These are phyloP conservation scores for Colletotrichum abscissum DNA, from an alignment of 2,329 filamentous ascomycete genomes.

Conservation along the genomic window DNA sequence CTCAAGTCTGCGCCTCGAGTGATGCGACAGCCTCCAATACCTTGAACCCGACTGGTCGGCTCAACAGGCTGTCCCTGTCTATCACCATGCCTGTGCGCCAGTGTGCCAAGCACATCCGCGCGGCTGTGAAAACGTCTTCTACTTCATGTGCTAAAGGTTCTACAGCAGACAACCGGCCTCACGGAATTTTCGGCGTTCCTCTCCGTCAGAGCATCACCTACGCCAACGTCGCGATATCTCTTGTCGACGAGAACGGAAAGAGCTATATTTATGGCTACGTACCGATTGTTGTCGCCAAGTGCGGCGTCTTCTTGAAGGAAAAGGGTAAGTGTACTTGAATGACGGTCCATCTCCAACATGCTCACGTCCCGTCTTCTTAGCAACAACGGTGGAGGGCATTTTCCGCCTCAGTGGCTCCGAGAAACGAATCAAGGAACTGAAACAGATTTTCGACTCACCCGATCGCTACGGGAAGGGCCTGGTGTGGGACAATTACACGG, in stretches of 20 bases:
- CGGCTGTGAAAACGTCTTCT: conserved; percentile 22
- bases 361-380: conserved; percentile 60
- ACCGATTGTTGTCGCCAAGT: conserved; percentile 97
- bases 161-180: conserved; percentile 59
- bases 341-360: neutral
- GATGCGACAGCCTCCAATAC: conserved; percentile 30
- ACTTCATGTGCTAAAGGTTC: conserved; percentile 38
- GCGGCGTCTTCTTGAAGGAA: conserved; percentile 96
- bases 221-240: conserved; percentile 96
- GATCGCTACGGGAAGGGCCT: conserved; percentile 96
- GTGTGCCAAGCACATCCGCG: conserved; percentile 28
- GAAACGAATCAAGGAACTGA: conserved; percentile 97
- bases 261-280: conserved; percentile 99
- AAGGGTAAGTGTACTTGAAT: conserved; percentile 75
- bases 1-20: conserved; percentile 32
- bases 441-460: conserved; percentile 91
- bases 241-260: conserved; percentile 90
- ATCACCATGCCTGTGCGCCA: conserved; percentile 30
- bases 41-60: neutral
- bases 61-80: conserved; percentile 33
- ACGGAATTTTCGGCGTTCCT: conserved; percentile 94
- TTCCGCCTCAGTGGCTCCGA: conserved; percentile 96
- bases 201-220: conserved; percentile 95
- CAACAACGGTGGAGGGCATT: conserved; percentile 94
- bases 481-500: conserved; percentile 97